Conservation (phyloP, 208 protist genomes). For the Leishmania major region DNA sequence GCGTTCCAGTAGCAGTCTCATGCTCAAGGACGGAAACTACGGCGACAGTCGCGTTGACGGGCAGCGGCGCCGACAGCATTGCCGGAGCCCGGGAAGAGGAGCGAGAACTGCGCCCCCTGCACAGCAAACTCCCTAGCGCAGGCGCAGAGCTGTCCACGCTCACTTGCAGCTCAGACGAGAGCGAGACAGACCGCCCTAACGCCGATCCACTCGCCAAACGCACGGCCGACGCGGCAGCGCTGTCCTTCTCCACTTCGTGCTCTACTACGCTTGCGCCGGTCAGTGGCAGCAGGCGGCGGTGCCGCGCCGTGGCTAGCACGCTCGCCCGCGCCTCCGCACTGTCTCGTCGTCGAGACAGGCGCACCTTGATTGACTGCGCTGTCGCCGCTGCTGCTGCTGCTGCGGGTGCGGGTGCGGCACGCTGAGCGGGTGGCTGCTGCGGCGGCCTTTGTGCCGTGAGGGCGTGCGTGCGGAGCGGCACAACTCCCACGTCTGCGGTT, state of each 20-base stretch:
- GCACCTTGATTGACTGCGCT: background rate
- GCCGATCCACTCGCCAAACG: background rate
- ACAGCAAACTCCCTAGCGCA: background rate
- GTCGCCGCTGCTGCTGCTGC: background rate
- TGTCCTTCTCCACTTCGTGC: background rate
- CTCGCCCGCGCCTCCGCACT: slow-evolving; percentile 11
- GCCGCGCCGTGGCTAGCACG: slow-evolving; percentile 5
- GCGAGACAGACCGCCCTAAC: background rate
- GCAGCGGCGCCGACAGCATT: background rate
- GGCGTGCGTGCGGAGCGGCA: background rate
- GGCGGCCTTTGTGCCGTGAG: background rate
- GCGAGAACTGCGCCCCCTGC: background rate
- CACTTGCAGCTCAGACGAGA: background rate
- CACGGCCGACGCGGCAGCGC: background rate
- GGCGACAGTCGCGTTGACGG: background rate
- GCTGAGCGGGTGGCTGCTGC: background rate
- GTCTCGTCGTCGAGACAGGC: slow-evolving; percentile 2
- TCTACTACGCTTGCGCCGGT: too few relatives aligned
- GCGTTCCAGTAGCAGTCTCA: background rate
- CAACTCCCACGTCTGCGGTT: background rate
- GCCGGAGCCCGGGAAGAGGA: background rate
- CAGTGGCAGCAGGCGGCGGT: slow-evolving; percentile 16
- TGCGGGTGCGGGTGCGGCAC: background rate
- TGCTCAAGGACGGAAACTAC: background rate
- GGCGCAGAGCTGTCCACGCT: background rate